Conservation (phyloP, 202 grass and related monocot species). For the Cymbopogon flexuosus region DNA sequence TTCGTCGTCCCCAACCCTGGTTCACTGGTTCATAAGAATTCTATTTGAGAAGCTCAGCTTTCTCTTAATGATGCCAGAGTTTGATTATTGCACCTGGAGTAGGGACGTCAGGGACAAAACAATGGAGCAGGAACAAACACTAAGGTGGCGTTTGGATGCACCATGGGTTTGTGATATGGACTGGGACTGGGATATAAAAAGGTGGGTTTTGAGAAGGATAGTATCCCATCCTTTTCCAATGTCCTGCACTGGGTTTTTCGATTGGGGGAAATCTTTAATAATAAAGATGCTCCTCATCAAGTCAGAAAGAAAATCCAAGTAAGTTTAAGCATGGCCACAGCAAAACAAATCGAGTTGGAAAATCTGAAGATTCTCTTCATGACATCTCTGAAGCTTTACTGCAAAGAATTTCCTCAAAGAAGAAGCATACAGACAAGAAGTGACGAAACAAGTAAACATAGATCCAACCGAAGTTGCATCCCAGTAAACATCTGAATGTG, state of each 20-base stretch:
- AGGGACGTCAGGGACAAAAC: background rate
- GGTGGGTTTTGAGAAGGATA: background rate
- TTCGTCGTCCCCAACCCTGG: too few species aligned
- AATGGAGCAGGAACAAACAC: background rate
- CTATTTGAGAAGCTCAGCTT: background rate
- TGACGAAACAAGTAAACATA: background rate
- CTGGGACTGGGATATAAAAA: background rate
- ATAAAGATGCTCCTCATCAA: background rate
- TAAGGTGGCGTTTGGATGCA: background rate
- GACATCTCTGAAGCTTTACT: background rate
- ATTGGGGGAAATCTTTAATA: background rate
- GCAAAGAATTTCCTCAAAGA: background rate
- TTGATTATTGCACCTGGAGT: background rate
- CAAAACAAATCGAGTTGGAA: background rate
- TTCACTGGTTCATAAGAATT: background rate
- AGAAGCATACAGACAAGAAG: background rate
- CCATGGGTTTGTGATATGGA: background rate
- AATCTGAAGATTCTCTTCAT: background rate
- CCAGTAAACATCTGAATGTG: background rate
- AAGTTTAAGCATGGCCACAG: background rate
- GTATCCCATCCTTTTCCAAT: background rate
- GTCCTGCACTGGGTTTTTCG: background rate
- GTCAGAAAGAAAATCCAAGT: background rate
- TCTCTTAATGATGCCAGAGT: background rate
- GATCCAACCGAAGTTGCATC: background rate